Conservation (phyloP, 2,329 filamentous ascomycete genomes). For the Rachicladosporium sp. region DNA sequence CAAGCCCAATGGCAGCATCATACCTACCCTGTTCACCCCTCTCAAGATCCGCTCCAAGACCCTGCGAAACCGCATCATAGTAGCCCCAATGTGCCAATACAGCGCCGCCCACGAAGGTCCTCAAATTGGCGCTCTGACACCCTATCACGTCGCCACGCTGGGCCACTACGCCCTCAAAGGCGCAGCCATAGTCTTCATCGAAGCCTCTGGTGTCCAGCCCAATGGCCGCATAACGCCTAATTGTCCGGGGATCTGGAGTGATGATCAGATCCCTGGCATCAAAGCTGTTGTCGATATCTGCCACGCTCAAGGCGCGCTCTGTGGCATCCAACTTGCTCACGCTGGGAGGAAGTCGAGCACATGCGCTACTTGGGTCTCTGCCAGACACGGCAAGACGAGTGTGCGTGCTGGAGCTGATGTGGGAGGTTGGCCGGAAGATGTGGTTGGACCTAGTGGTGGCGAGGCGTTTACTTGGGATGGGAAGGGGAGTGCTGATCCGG, state of each 20-base stretch:
- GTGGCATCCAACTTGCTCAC: conserved; percentile 69
- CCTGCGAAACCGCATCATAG: conserved; percentile 49
- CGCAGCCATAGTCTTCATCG: conserved; percentile 59
- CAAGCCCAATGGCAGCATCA: conserved; percentile 29
- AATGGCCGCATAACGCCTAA: conserved; percentile 74
- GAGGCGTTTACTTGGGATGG: conserved; percentile 29
- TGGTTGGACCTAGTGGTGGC: conserved; percentile 42
- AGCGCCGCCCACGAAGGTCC: conserved; percentile 42
- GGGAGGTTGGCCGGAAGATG: conserved; percentile 42
- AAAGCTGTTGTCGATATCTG: conserved; percentile 61
- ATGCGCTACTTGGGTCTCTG: conserved; percentile 47
- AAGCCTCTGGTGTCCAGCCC: conserved; percentile 64
- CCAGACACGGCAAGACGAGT: conserved; percentile 26
- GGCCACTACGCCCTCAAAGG: conserved; percentile 68
- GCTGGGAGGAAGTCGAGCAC: conserved; percentile 54
- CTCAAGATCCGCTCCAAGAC: conserved; percentile 43
- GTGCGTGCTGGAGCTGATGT: conserved; percentile 38
- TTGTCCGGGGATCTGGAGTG: conserved; percentile 69
- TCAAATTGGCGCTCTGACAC: conserved; percentile 55
- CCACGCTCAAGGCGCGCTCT: conserved; percentile 62
- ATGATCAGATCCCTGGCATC: conserved; percentile 64
- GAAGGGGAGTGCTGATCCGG: conserved; percentile 13
- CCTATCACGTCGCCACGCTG: conserved; percentile 69
- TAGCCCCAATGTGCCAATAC: conserved; percentile 56
- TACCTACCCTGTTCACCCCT: conserved; percentile 48